Evolutionary conservation across 2,329 filamentous ascomycete species (phyloP).

Genomic region (Epichloe brachyelytri): DNA sequence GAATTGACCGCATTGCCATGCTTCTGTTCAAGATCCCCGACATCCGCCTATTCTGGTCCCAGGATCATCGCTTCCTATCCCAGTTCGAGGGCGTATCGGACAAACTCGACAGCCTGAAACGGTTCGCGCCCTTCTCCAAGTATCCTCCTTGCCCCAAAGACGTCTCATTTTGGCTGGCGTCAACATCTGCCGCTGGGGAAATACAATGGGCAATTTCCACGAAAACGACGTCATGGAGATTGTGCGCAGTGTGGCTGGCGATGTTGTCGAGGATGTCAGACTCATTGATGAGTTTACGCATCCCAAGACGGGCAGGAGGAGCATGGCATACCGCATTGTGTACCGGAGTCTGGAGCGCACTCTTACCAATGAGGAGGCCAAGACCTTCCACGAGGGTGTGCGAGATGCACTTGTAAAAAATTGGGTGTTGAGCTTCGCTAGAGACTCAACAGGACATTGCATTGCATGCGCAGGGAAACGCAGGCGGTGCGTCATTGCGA

Average conservation of each 20-base stretch:
- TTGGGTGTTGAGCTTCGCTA: constrained; percentile 56
- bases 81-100: constrained; percentile 62
- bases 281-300: constrained; percentile 81
- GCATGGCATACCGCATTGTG: constrained; percentile 84
- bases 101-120: constrained; percentile 34
- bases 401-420: constrained; percentile 49
- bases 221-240: constrained; percentile 98
- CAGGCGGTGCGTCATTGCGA: background rate
- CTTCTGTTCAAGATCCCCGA: constrained; percentile 91
- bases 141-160: constrained; percentile 84
- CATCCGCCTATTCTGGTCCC: constrained; percentile 92
- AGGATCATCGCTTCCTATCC: constrained; percentile 68
- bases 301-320: constrained; percentile 70
- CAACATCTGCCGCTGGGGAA: constrained; percentile 35
- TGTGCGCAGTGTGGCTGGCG: constrained; percentile 68
- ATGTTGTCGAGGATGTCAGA: constrained; percentile 75
- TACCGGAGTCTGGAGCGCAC: constrained; percentile 89
- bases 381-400: constrained; percentile 60
- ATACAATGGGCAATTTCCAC: constrained; percentile 48
- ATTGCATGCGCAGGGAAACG: background rate
- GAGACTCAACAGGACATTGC: background rate
- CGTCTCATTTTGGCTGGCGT: constrained; percentile 76
- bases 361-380: constrained; percentile 70
- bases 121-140: constrained; percentile 82
- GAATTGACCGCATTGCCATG: constrained; percentile 93